A percentile compares a stretch with the other conserved stretches of the same genome.
These are phyloP conservation scores for Paragyromitra xinjiangensis DNA, from an alignment of 495 filamentous ascomycete genomes.

Conservation along the genomic window DNA sequence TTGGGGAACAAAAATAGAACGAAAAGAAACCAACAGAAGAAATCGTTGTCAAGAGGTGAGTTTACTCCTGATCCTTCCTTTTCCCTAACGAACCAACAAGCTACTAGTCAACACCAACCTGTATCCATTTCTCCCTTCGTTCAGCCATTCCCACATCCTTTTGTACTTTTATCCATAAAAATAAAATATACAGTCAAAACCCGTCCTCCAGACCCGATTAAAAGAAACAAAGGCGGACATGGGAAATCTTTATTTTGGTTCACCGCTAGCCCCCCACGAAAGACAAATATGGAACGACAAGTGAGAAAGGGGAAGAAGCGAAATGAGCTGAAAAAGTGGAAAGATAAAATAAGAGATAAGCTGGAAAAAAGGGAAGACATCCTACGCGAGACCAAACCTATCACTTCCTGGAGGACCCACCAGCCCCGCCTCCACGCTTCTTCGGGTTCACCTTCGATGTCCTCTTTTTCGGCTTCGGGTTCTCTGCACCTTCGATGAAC, in stretches of 20 bases:
- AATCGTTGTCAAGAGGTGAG: conserved; percentile 3
- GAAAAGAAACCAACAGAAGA: conserved; percentile 21
- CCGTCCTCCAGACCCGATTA: conserved; percentile 34
- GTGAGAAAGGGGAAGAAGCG: conserved; percentile 6
- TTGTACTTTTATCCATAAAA: conserved; percentile 47
- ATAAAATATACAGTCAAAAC: conserved; percentile 49
- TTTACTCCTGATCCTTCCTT: neutral
- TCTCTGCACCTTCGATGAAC: conserved; percentile 80
- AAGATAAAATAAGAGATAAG: too few relatives aligned
- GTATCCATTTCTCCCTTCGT: conserved; percentile 13
- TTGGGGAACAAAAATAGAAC: conserved; percentile 21
- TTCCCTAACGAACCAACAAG: conserved; percentile 2
- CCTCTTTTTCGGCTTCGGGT: conserved; percentile 74
- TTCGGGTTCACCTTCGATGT: conserved; percentile 75
- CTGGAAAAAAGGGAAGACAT: conserved; percentile 4
- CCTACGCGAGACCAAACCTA: neutral
- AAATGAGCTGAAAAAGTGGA: neutral
- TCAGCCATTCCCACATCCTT: conserved; percentile 18
- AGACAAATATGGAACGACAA: conserved; percentile 10
- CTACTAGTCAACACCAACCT: conserved; percentile 1
- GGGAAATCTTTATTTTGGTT: conserved; percentile 40
- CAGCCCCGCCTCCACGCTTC: conserved; percentile 64
- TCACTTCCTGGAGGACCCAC: conserved; percentile 39
- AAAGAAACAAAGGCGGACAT: conserved; percentile 28
- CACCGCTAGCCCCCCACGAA: conserved; percentile 29